Base-by-base conservation (phyloP, 1,139 yeast genomes). In the Scheffersomyces illinoinensis region DNA sequence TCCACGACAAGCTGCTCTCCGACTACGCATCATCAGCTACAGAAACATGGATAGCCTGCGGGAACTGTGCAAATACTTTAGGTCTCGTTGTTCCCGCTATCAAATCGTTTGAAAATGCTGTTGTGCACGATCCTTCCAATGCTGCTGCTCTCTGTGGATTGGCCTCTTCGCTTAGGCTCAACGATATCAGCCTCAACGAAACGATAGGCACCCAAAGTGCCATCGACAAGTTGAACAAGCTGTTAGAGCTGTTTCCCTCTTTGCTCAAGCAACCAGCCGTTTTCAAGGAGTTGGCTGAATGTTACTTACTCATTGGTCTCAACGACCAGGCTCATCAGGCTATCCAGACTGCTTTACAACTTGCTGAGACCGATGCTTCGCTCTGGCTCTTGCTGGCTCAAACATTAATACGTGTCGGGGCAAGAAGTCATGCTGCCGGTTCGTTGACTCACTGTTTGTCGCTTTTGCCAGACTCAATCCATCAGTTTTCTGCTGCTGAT, bases 291-390 rank as follows among this genome's bases (percentile, higher is more conserved):
- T 71, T 85, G 55, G 76, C 85, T 0, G 85, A 82, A 61, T 81
- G 85, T 58, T 84, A 84, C 64, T 65, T 84, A 33, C 68, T 78
- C 21, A 65, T 83, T 12, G 81, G 84, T 47, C 76, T 83, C 59
- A 75, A 75, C 56, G 86, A 83, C 55, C 85, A 83, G 61, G 86
- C 88, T 0, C 85, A 83, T 64, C 80, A 76, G 59, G 74, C 84
- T 2, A 73, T 83, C 20, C 79, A 76, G 56, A 74, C 81, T 24
- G 85, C 86, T 0, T 68, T 84, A n/a, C 78, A 76, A 55, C 63
- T 79, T 20, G 63, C 74, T n/a, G 77, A 79, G 2, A 69, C 70
- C 50, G 84, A 84, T 62, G 78, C 87, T 0, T 69, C 77, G 26
- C 65, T 83, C 47, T 79, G 86, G 80, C 66, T 84, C 5, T 65